phyloP scores from a whole-genome alignment of 192 early-diverging fungal species.

The Haplosporangium gracile region DNA sequence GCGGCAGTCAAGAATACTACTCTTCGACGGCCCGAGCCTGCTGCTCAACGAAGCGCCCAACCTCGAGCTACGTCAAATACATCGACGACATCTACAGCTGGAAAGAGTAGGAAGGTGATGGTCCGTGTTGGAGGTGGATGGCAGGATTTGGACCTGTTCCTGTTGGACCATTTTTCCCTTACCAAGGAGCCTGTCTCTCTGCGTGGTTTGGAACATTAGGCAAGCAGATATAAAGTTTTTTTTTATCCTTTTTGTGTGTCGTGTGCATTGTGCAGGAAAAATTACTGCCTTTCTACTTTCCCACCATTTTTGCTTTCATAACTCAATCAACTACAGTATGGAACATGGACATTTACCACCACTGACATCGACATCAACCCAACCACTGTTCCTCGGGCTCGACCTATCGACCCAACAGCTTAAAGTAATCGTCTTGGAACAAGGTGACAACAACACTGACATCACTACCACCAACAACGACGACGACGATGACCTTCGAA shows the following conservation, averaged over 20 bases:
- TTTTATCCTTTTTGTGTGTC: background rate
- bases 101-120: conserved; percentile 62
- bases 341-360: background rate
- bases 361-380: background rate
- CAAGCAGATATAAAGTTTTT: background rate
- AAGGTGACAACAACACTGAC: conserved; percentile 9
- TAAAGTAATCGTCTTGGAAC: conserved; percentile 71
- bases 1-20: background rate
- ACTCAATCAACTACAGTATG: background rate
- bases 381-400: conserved; percentile 73
- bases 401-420: conserved; percentile 86
- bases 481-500: conserved; percentile 44
- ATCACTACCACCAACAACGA: conserved; percentile 23
- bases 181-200: background rate
- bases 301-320: no score
- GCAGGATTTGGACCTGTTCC: conserved; percentile 71
- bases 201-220: background rate
- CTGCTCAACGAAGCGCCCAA: conserved; percentile 1
- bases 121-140: conserved; percentile 71
- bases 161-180: conserved; percentile 56
- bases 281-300: conserved; percentile 22
- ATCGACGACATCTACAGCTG: background rate
- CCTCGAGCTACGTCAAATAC: conserved; percentile 13
- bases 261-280: background rate
- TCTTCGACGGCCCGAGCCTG: conserved; percentile 27